Evolutionary conservation across 306 rosid genomes (phyloP), one percentile per base, ranked within the genome.

Genomic region (Sicyos edulis): DNA sequence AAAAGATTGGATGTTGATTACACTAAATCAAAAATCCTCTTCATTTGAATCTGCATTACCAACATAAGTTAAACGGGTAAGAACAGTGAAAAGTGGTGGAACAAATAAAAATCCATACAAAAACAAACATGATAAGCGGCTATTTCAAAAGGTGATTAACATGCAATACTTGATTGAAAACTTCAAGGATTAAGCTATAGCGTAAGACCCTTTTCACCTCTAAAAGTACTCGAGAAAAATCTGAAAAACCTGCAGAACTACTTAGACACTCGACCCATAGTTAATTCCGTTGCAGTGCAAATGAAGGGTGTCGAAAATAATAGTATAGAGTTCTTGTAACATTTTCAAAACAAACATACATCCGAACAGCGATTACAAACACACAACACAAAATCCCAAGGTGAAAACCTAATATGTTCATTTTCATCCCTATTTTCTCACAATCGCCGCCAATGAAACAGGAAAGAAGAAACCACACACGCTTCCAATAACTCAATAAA

Each of bases 1-100:
- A 56, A 69, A 66, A 80, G 74, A 81, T 75, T 79, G 83, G 85
- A 87, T 80, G 72, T 47, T 67, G 63, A 55, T 58, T 50, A 69
- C 68, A 61, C 19, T 75, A 82, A 83, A 57, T 54, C 21, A 67
- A 45, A 80, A 78, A 47, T 64, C 72, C 59, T 78, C 73, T 71
- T 78, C 89, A 83, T 79, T 79, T 71, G 77, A 77, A 54, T 84
- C 96, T 86, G 89, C 82, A 64, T 53, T 75, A 19, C 72, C 61
- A 51, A 74, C 22, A 79, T 10, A 21, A 51, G 21, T 54, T 59
- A 32, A 50, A 9, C 5, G 42, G 3, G 60, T 8, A 70, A 29
- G 74, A 51, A 24, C 72, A 0, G 13, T 44, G 0, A 17, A 50
- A 51, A 24, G 6, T 52, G 16, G 15, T 26, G 55, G 26, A 2